phyloP scores from a whole-genome alignment of 768 basidiomycete genomes.

The Pisolithus microcarpus region DNA sequence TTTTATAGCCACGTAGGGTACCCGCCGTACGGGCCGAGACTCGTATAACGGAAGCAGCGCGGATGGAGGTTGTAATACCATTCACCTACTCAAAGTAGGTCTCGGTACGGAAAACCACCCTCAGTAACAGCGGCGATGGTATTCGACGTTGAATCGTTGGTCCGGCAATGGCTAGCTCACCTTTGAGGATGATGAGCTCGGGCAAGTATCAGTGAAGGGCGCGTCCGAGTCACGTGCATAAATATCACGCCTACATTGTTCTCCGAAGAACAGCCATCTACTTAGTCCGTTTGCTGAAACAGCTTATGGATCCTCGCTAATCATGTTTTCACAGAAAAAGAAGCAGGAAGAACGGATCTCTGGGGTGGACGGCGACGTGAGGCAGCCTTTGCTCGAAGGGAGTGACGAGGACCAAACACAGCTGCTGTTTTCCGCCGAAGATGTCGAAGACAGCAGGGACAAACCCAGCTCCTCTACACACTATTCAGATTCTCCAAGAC shows the following conservation, averaged over 20 bases:
- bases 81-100: too few relatives aligned
- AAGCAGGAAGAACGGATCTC: constrained; percentile 24
- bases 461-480: constrained; percentile 27
- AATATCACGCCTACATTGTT: constrained; percentile 1
- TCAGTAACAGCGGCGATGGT: too few relatives aligned
- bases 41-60: too few relatives aligned
- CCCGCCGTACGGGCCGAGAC: too few relatives aligned
- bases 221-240: constrained; percentile 18
- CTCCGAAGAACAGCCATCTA: not conserved
- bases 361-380: constrained; percentile 33
- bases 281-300: not conserved
- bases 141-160: too few relatives aligned
- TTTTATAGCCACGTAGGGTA: too few relatives aligned
- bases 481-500: constrained; percentile 32
- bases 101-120: too few relatives aligned
- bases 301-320: constrained; percentile 15
- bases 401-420: constrained; percentile 31
- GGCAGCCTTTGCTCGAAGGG: constrained; percentile 51
- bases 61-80: too few relatives aligned
- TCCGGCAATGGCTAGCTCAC: too few relatives aligned
- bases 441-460: constrained; percentile 46
- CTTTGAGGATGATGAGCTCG: not conserved
- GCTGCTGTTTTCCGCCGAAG: constrained; percentile 48
- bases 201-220: not conserved
- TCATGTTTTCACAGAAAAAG: constrained; percentile 26